phyloP scores from a whole-genome alignment of 2,329 filamentous ascomycete species.

The Clarireedia homoeocarpa region DNA sequence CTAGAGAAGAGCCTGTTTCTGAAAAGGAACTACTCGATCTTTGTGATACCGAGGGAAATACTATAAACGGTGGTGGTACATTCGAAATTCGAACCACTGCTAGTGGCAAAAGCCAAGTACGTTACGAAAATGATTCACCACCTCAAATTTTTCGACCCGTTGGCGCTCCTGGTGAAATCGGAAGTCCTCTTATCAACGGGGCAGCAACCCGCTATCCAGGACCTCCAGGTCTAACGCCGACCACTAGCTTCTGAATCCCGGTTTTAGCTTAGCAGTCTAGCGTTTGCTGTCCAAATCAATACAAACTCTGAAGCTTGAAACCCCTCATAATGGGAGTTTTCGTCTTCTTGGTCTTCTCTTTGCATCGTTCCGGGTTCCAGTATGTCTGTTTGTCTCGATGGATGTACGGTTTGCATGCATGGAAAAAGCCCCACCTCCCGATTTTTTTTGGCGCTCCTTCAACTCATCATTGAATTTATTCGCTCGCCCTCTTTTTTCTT shows the following conservation, averaged over 20 bases:
- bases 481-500: too few species aligned
- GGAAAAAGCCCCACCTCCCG: too few species aligned
- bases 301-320: background rate
- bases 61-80: conserved; percentile 80
- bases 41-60: conserved; percentile 84
- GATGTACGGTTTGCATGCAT: too few species aligned
- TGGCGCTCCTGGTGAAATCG: conserved; percentile 59
- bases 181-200: conserved; percentile 50
- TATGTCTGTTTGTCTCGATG: too few species aligned
- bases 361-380: too few species aligned
- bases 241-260: conserved; percentile 3
- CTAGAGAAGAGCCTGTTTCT: conserved; percentile 37
- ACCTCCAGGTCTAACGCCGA: conserved; percentile 2
- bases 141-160: conserved; percentile 33
- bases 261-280: background rate
- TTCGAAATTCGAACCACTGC: conserved; percentile 48
- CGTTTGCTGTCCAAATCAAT: conserved; percentile 1
- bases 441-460: too few species aligned
- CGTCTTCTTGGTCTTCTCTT: too few species aligned
- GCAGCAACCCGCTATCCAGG: conserved; percentile 7
- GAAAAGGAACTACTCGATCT: conserved; percentile 66
- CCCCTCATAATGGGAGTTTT: background rate
- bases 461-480: too few species aligned
- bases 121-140: conserved; percentile 47
- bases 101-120: conserved; percentile 32